These are phyloP conservation scores for Alternaria gaisen DNA, from an alignment of 2,329 filamentous ascomycete genomes.

Conservation along the genomic window DNA sequence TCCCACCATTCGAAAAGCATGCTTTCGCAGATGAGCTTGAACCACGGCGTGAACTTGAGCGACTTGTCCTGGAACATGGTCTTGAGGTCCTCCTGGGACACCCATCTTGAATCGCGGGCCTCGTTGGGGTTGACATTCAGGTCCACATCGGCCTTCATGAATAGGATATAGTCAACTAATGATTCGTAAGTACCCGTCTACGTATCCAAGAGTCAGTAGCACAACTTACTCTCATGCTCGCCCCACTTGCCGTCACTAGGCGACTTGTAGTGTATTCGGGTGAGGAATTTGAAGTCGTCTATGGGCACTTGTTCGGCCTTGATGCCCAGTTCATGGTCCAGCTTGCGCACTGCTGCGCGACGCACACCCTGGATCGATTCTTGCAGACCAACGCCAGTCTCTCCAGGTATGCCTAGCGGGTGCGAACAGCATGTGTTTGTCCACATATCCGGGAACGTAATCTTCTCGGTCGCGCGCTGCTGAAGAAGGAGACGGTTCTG, in stretches of 20 bases:
- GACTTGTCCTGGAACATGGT: slow-evolving; percentile 81
- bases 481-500: slow-evolving; percentile 92
- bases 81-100: slow-evolving; percentile 83
- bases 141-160: slow-evolving; percentile 89
- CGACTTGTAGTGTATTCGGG: slow-evolving; percentile 97
- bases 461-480: slow-evolving; percentile 95
- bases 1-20: slow-evolving; percentile 99
- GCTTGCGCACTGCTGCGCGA: slow-evolving; percentile 89
- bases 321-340: slow-evolving; percentile 95
- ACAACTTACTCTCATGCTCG: slow-evolving; percentile 87
- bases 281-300: slow-evolving; percentile 92
- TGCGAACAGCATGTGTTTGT: slow-evolving; percentile 99
- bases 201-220: neutral
- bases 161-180: slow-evolving; percentile 95
- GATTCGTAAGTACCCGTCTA: slow-evolving; percentile 29
- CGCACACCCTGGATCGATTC: slow-evolving; percentile 87
- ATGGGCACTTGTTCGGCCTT: slow-evolving; percentile 86
- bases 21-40: slow-evolving; percentile 97
- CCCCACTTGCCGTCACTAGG: slow-evolving; percentile 98
- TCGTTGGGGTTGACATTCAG: slow-evolving; percentile 86
- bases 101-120: slow-evolving; percentile 84
- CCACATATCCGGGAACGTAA: slow-evolving; percentile 99
- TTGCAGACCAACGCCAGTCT: slow-evolving; percentile 84
- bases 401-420: slow-evolving; percentile 87
- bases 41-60: slow-evolving; percentile 96